These are phyloP conservation scores for Adansonia rubrostipa DNA, from an alignment of 441 rosid species.

Conservation along the genomic window DNA sequence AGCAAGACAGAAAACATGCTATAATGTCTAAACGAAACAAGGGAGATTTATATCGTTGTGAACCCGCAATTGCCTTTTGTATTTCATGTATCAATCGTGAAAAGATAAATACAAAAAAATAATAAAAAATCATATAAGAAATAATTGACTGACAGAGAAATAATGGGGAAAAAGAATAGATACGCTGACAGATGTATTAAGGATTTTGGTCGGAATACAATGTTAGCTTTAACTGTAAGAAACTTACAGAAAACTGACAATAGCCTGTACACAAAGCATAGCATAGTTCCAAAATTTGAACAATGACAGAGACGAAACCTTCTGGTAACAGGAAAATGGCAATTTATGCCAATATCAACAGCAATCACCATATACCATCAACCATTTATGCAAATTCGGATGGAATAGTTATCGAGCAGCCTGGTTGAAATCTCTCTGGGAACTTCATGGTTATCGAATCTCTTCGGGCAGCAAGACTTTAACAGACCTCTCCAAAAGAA, in stretches of 20 bases:
- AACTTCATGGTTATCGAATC: neutral
- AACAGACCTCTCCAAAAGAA: constrained; percentile 1
- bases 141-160: neutral
- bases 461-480: constrained; percentile 5
- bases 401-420: neutral
- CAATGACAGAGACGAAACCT: no score
- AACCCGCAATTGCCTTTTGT: no score
- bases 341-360: neutral
- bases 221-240: neutral
- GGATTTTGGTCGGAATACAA: no score
- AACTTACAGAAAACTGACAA: neutral
- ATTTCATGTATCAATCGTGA: no score
- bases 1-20: no score
- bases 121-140: neutral
- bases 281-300: no score
- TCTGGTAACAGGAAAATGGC: no score
- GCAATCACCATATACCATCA: neutral
- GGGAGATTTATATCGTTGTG: no score
- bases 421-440: neutral
- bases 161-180: neutral
- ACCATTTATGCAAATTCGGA: neutral
- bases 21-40: no score
- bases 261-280: neutral
- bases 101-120: no score
- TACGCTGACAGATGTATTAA: no score